Evolutionary conservation across 495 filamentous ascomycete genomes (phyloP), one percentile per base, ranked within the genome.

Genomic region (Chlorociboria aeruginascens): DNA sequence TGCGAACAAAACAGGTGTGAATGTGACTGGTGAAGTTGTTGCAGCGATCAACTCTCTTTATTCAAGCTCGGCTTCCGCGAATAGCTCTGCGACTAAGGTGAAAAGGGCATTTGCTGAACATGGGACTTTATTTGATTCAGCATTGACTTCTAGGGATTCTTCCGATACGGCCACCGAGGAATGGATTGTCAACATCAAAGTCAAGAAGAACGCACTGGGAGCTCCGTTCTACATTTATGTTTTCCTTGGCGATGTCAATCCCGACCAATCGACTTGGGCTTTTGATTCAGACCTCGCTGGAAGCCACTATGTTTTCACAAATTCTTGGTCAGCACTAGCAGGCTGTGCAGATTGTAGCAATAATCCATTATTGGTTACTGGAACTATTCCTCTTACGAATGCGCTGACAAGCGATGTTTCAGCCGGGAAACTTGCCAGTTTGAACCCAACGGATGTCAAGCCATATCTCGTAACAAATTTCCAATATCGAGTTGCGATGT

Each of bases 151-250:
- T n/a, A n/a, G 36, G 8, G 36, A 39, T 12, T 25, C 20, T 25
- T 17, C 36, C 13, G 36, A 17, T 12, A 7, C 36, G 8, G 28
- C 49, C 31, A 7, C 62, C 61, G 65, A 64, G 30, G 72, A 85
- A 52, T 85, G 78, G 70, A 66, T 76, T 12, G 70, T 69, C 44
- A 82, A 81, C 57, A 70, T 85, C 51, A 57, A 59, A 10, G 77
- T 77, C 8, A 58, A 64, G 39, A 78, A 76, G 51, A 69, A 70
- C 38, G 73, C 70, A 12, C 58, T 81, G 32, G 54, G 63, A 25
- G 68, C 65, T 14, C 69, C 76, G 1, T 81, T 78, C 60, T 70
- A 66, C 33, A 64, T 85, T 43, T 72, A 77, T 57, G 57, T 85
- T 45, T 85, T 83, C 61, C 50, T 82, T 8, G 78, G 79, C 4